These are phyloP conservation scores for Fusarium sp. DNA, from an alignment of 2,329 filamentous ascomycete genomes.

Conservation along the genomic window DNA sequence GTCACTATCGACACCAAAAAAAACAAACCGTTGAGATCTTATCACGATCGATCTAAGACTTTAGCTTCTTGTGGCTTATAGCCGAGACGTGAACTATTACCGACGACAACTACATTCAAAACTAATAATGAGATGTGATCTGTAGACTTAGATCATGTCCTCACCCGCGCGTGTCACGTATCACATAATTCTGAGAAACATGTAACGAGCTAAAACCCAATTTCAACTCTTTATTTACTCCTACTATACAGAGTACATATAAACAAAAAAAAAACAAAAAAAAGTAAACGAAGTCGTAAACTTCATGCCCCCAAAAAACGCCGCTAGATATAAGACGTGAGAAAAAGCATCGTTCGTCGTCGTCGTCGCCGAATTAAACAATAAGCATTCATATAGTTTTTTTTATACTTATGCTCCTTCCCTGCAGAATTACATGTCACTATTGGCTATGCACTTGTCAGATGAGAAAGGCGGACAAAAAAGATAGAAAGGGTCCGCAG, in stretches of 20 bases:
- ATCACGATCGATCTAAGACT: conserved; percentile 4
- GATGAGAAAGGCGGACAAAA: conserved; percentile 23
- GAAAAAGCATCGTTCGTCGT: not conserved
- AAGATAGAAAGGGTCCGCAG: not conserved
- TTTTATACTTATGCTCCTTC: conserved; percentile 22
- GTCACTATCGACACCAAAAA: not conserved
- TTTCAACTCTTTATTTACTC: conserved; percentile 29
- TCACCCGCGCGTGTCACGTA: conserved; percentile 17
- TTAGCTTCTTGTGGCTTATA: not conserved
- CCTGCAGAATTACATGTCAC: conserved; percentile 39
- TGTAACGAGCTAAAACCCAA: conserved; percentile 5
- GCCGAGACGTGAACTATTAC: conserved; percentile 6
- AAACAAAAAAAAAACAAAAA: not conserved
- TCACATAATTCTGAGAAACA: conserved; percentile 10
- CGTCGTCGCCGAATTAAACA: conserved; percentile 6
- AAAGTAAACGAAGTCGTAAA: conserved; percentile 16
- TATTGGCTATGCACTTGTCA: conserved; percentile 34
- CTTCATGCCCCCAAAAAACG: conserved; percentile 31
- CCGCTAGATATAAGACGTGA: conserved; percentile 1
- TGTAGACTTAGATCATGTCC: not conserved
- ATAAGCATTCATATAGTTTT: not conserved
- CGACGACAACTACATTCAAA: not conserved
- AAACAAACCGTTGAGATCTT: conserved; percentile 19
- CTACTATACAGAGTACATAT: conserved; percentile 10
- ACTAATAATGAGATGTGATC: not conserved